Evolutionary conservation across 129 eudicot genomes (phyloP).

Genomic region (Solidago caesia): DNA sequence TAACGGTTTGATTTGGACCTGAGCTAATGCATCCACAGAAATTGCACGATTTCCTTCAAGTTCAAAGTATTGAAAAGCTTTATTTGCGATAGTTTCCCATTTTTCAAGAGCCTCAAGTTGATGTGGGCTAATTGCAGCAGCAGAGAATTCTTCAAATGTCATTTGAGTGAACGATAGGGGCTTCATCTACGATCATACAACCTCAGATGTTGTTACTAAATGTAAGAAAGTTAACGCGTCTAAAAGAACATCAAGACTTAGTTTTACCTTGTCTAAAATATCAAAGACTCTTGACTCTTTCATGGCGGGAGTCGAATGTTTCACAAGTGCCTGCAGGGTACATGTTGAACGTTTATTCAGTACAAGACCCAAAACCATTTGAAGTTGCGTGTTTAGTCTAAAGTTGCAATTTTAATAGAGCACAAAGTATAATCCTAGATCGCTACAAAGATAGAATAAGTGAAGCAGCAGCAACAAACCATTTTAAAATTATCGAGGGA

Average conservation of each 20-base stretch:
- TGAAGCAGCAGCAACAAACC: slow-evolving; percentile 42
- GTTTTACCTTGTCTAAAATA: slow-evolving; percentile 70
- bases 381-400: neutral
- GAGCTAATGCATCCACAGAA: slow-evolving; percentile 74
- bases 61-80: slow-evolving; percentile 74
- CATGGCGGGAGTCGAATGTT: slow-evolving; percentile 82
- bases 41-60: slow-evolving; percentile 70
- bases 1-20: slow-evolving; percentile 39
- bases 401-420: neutral
- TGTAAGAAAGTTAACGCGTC: neutral
- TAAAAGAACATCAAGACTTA: neutral
- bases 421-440: neutral
- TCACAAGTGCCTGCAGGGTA: slow-evolving; percentile 69
- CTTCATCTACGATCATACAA: slow-evolving; percentile 61
- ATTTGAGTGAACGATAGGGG: slow-evolving; percentile 60
- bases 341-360: neutral
- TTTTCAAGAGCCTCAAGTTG: slow-evolving; percentile 92
- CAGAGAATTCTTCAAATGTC: slow-evolving; percentile 91
- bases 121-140: slow-evolving; percentile 75
- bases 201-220: neutral
- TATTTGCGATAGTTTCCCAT: slow-evolving; percentile 71
- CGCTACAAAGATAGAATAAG: neutral
- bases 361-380: neutral
- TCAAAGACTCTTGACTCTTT: slow-evolving; percentile 77
- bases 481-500: slow-evolving; percentile 74